A percentile compares a stretch with the other conserved stretches of the same genome.
These are phyloP conservation scores for Purpureocillium takamizusanense DNA, from an alignment of 2,329 filamentous ascomycete genomes.

Conservation along the genomic window DNA sequence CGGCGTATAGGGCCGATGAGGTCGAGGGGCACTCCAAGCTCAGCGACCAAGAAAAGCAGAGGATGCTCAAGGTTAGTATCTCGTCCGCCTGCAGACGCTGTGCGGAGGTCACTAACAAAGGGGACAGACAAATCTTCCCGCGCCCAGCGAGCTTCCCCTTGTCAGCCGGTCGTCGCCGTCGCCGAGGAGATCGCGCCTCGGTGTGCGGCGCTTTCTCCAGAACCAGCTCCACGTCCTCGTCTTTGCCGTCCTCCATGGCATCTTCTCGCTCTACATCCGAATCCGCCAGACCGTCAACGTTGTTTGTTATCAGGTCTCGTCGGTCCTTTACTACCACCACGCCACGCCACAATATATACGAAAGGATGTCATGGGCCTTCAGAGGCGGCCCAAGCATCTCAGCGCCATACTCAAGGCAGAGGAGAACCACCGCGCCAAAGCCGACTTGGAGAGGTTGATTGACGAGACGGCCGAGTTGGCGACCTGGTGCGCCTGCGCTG, in stretches of 20 bases:
- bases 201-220: slow-evolving; percentile 52
- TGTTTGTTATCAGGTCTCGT: slow-evolving; percentile 66
- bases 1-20: slow-evolving; percentile 31
- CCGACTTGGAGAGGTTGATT: slow-evolving; percentile 73
- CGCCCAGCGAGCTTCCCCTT: slow-evolving; percentile 21
- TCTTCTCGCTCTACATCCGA: slow-evolving; percentile 86
- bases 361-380: slow-evolving; percentile 69
- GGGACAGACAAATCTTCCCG: slow-evolving; percentile 25
- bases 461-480: slow-evolving; percentile 87
- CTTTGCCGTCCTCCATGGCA: slow-evolving; percentile 62
- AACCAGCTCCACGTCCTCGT: slow-evolving; percentile 56
- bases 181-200: slow-evolving; percentile 34
- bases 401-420: slow-evolving; percentile 77
- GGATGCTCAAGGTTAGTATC: slow-evolving; percentile 23
- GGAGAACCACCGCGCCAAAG: slow-evolving; percentile 56
- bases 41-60: slow-evolving; percentile 24
- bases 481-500: slow-evolving; percentile 86
- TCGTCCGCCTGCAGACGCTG: background rate
- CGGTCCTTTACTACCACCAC: slow-evolving; percentile 89
- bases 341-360: slow-evolving; percentile 87
- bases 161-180: slow-evolving; percentile 15
- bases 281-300: slow-evolving; percentile 72
- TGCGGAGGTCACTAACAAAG: background rate
- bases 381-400: slow-evolving; percentile 71
- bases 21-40: slow-evolving; percentile 21